A percentile compares a stretch with the other conserved stretches of the same genome.
These are phyloP conservation scores for Eremothecium gossypii DNA, from an alignment of 1,139 yeast genomes.

Conservation along the genomic window DNA sequence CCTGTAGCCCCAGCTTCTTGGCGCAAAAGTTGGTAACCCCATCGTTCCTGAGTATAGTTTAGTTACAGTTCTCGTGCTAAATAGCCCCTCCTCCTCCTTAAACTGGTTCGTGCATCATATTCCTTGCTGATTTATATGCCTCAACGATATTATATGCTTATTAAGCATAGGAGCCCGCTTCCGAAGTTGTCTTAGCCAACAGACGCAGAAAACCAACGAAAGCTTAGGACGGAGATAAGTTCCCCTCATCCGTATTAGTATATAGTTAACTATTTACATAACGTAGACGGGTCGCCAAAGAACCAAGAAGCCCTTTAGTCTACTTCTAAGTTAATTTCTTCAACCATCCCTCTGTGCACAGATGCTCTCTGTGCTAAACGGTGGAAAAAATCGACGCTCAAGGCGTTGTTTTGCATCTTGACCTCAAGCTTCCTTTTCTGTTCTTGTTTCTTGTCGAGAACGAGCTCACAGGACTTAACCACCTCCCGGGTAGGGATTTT, in stretches of 20 bases:
- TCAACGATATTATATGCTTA: no score
- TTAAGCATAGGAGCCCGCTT: not conserved
- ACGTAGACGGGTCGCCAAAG: not conserved
- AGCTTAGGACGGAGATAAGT: conserved; percentile 3
- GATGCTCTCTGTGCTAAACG: conserved; percentile 41
- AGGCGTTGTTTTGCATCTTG: conserved; percentile 46
- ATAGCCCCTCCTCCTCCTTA: no score
- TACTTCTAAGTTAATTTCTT: conserved; percentile 46
- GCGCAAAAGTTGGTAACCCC: conserved; percentile 24
- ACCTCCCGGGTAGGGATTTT: conserved; percentile 79
- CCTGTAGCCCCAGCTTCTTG: conserved; percentile 35
- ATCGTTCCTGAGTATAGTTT: not conserved
- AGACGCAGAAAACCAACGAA: not conserved
- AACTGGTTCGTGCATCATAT: no score
- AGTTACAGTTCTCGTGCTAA: no score
- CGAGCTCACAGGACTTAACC: conserved; percentile 56
- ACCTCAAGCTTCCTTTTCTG: conserved; percentile 26
- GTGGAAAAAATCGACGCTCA: conserved; percentile 53
- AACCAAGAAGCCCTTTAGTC: conserved; percentile 15
- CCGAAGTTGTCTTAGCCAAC: not conserved
- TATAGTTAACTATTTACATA: not conserved
- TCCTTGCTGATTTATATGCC: no score
- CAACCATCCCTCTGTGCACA: conserved; percentile 40
- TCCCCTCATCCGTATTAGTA: not conserved
- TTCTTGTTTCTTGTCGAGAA: conserved; percentile 21